Conservation (phyloP, 2,329 filamentous ascomycete species). For the Botryosphaeria dothidea region DNA sequence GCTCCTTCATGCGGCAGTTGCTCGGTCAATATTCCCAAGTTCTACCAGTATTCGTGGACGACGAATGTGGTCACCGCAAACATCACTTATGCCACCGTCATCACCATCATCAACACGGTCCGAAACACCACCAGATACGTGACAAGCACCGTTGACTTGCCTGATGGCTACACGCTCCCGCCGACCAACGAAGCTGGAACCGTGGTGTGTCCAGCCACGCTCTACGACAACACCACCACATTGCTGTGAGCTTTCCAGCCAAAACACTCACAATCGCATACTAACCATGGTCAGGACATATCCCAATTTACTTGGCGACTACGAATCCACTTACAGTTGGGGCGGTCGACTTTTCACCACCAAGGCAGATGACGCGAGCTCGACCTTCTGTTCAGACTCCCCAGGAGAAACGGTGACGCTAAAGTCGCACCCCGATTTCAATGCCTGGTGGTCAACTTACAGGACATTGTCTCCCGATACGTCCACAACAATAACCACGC, state of each 20-base stretch:
- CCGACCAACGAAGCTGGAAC: slow-evolving; percentile 4
- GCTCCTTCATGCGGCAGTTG: background rate
- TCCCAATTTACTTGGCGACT: background rate
- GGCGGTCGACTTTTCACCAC: background rate
- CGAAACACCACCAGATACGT: slow-evolving; percentile 6
- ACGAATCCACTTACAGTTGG: background rate
- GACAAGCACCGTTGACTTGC: background rate
- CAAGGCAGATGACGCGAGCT: background rate
- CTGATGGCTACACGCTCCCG: background rate
- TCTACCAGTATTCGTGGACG: background rate
- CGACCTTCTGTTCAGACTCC: background rate
- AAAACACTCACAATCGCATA: no score
- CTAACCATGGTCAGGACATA: background rate
- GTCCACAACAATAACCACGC: background rate
- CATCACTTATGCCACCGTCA: slow-evolving; percentile 8
- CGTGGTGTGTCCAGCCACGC: background rate
- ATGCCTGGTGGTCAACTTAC: background rate
- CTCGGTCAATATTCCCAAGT: background rate
- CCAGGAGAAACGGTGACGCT: background rate
- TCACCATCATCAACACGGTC: slow-evolving; percentile 14
- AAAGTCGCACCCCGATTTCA: background rate
- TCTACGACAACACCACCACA: background rate
- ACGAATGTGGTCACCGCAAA: background rate
- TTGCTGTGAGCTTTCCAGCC: background rate
- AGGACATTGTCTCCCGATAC: no score